Evolutionary conservation across 139 green algal species (phyloP), one percentile per base, ranked within the genome.

Genomic region (Bryopsis sp.): DNA sequence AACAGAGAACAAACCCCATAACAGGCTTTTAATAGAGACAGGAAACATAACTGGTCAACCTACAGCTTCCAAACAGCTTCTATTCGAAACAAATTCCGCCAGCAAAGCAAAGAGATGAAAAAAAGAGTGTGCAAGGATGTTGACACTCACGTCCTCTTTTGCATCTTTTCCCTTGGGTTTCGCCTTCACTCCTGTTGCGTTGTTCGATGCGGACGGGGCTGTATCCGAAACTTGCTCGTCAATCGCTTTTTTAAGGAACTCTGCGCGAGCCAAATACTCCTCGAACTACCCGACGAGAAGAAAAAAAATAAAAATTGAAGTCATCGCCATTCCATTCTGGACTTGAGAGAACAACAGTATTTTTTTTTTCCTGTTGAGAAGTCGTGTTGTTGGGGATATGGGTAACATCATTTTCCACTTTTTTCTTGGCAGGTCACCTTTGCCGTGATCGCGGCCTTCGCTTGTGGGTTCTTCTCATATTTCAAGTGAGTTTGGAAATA

Each of bases 251-350:
- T 95, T 94, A 26, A 99, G 76, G 79, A 95, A 88, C 82, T 99
- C 92, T 3, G 94, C 94, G 0, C 94, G 77, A 7, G 78, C 61
- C 33, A 99, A 69, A 69, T 99, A 99, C 57, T 98, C 94, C 61
- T 82, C 84, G 70, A 96, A 92, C 89, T 96, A 87, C 58, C 43
- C 43, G 43, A 65, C n/a, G n/a, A n/a, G n/a, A n/a, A n/a, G n/a
- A n/a, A n/a, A n/a, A n/a, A n/a, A n/a, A n/a, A n/a, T n/a, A n/a
- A n/a, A n/a, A n/a, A n/a, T n/a, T n/a, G n/a, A n/a, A n/a, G n/a
- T n/a, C n/a, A n/a, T n/a, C n/a, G n/a, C n/a, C n/a, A n/a, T n/a
- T n/a, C n/a, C n/a, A n/a, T n/a, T n/a, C n/a, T n/a, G n/a, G n/a
- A n/a, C n/a, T n/a, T n/a, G n/a, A n/a, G n/a, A n/a, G n/a, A n/a